Conservation (phyloP, 2,329 filamentous ascomycete genomes). For the Hortaea werneckii region DNA sequence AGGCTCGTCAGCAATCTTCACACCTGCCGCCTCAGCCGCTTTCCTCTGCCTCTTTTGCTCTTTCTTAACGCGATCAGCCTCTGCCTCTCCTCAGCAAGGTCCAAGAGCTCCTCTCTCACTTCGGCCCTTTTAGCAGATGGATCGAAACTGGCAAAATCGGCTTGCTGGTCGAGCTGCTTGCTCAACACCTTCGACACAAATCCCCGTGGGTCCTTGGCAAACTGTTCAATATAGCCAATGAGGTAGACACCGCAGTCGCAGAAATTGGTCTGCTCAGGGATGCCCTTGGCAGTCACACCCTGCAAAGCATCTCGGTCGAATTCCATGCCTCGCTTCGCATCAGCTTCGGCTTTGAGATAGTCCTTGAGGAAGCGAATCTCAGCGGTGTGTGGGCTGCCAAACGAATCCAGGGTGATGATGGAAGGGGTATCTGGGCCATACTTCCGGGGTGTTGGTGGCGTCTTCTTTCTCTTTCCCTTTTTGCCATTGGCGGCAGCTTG, state of each 20-base stretch:
- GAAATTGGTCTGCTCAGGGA: slow-evolving; percentile 73
- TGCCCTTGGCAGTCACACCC: slow-evolving; percentile 60
- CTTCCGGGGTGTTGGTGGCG: slow-evolving; percentile 15
- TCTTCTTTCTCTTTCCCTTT: slow-evolving; percentile 11
- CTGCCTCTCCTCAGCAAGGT: slow-evolving; percentile 48
- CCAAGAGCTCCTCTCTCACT: slow-evolving; percentile 57
- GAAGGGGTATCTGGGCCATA: slow-evolving; percentile 40
- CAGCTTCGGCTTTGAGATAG: slow-evolving; percentile 66
- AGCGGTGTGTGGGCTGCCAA: slow-evolving; percentile 53
- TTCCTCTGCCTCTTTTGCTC: slow-evolving; percentile 12
- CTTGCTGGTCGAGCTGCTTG: slow-evolving; percentile 48
- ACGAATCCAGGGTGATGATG: slow-evolving; percentile 81
- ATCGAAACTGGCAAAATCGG: slow-evolving; percentile 45
- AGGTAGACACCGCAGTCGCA: slow-evolving; percentile 87
- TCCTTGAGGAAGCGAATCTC: slow-evolving; percentile 62
- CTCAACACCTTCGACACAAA: slow-evolving; percentile 60
- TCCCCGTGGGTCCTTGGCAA: slow-evolving; percentile 61
- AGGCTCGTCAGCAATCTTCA: background rate
- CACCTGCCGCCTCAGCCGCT: background rate
- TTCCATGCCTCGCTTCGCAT: slow-evolving; percentile 46
- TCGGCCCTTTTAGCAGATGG: slow-evolving; percentile 51
- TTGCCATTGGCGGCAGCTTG: slow-evolving; percentile 3
- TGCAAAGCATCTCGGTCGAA: slow-evolving; percentile 38
- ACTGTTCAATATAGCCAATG: slow-evolving; percentile 72
- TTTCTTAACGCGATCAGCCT: slow-evolving; percentile 29